phyloP scores from a whole-genome alignment of 352 stramenopile genomes.

The Pythium periplocum region DNA sequence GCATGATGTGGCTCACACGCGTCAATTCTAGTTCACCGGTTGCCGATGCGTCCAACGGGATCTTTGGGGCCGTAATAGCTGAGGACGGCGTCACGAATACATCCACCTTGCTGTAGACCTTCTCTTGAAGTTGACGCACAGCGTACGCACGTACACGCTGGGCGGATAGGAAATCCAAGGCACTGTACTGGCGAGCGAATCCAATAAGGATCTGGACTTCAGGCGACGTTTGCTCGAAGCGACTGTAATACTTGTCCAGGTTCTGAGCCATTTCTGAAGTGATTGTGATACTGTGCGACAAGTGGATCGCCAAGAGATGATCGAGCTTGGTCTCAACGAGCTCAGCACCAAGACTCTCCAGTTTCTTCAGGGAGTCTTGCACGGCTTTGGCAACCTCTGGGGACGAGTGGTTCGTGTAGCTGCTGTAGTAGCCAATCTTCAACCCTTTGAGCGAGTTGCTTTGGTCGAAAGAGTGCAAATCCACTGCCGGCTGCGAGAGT shows the following conservation, averaged over 20 bases:
- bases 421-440: conserved; percentile 73
- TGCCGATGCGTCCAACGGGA: conserved; percentile 37
- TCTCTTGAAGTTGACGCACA: conserved; percentile 60
- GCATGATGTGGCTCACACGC: conserved; percentile 62
- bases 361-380: conserved; percentile 36
- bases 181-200: conserved; percentile 59
- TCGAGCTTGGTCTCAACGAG: conserved; percentile 76
- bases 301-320: conserved; percentile 70
- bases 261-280: conserved; percentile 72
- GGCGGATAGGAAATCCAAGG: conserved; percentile 78
- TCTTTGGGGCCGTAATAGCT: conserved; percentile 65
- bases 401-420: conserved; percentile 70
- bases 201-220: conserved; percentile 72
- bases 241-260: conserved; percentile 59
- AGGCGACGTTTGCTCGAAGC: conserved; percentile 49
- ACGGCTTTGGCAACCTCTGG: conserved; percentile 45
- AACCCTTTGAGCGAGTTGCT: conserved; percentile 56
- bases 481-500: conserved; percentile 37
- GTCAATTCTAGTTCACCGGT: conserved; percentile 54
- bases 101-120: conserved; percentile 83
- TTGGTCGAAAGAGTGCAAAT: conserved; percentile 51
- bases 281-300: conserved; percentile 82
- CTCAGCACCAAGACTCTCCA: conserved; percentile 52
- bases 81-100: conserved; percentile 87
- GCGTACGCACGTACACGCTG: conserved; percentile 83